These are phyloP conservation scores for Leishmania major DNA, from an alignment of 208 protist species.

Conservation along the genomic window DNA sequence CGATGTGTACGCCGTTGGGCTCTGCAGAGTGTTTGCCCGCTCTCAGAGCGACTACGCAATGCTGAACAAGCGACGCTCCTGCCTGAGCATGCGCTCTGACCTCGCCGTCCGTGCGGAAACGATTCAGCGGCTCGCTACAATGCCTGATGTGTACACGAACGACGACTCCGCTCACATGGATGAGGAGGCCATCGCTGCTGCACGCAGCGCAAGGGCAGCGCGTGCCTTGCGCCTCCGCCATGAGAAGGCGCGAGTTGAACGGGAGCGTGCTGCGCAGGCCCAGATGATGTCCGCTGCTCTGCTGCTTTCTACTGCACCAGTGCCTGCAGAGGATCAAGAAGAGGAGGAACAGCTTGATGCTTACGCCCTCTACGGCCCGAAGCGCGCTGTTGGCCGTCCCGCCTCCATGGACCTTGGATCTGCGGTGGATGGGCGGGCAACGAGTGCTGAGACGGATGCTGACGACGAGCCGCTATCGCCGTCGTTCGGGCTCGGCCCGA, in stretches of 20 bases:
- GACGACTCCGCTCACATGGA: background rate
- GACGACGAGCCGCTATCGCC: background rate
- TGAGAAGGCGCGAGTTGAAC: background rate
- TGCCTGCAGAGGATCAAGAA: constrained; percentile 8
- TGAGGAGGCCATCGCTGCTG: background rate
- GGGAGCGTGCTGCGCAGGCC: background rate
- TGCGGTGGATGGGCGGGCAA: background rate
- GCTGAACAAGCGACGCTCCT: background rate
- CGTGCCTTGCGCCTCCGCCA: background rate
- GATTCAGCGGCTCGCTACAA: background rate
- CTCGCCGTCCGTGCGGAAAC: background rate
- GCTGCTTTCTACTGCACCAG: background rate
- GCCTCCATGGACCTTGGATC: background rate
- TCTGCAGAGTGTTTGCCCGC: background rate
- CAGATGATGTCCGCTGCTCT: background rate
- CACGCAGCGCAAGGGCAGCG: background rate
- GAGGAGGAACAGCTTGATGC: constrained; percentile 20
- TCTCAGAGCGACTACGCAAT: background rate
- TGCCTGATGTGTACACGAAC: background rate
- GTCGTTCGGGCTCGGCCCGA: constrained; percentile 4
- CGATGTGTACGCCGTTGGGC: background rate
- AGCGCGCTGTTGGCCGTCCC: background rate
- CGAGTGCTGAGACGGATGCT: background rate
- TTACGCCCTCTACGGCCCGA: background rate
- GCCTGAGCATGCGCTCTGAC: background rate